A percentile compares a stretch with the other conserved stretches of the same genome.
Evolutionary conservation across 2,329 filamentous ascomycete genomes (phyloP).

Genomic region (Aspergillus viridinutans): DNA sequence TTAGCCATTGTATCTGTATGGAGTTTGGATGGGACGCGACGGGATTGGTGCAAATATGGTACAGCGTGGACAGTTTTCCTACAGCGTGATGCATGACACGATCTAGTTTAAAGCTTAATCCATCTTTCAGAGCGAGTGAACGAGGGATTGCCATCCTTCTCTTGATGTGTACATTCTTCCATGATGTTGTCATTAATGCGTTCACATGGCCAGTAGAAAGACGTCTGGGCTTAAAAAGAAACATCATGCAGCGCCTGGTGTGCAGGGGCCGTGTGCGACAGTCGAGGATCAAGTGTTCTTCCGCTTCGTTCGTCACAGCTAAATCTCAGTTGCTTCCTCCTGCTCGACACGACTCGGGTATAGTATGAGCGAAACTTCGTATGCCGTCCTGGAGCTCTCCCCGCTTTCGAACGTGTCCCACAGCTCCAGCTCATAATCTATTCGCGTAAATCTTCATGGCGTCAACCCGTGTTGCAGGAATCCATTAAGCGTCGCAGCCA

Average conservation of each 20-base stretch:
- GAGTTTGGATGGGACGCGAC: neutral
- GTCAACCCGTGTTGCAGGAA: constrained; percentile 10
- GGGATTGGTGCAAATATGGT: neutral
- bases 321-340: neutral
- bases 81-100: neutral
- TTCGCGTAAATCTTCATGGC: constrained; percentile 4
- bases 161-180: neutral
- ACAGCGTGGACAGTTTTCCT: neutral
- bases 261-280: neutral
- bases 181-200: constrained; percentile 8
- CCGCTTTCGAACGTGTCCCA: neutral
- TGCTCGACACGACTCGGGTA: neutral
- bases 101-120: neutral
- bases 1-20: neutral
- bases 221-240: neutral
- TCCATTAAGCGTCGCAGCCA: constrained; percentile 43
- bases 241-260: neutral
- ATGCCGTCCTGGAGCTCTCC: neutral
- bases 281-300: neutral
- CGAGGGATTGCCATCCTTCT: neutral
- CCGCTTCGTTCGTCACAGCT: neutral
- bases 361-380: neutral
- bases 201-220: constrained; percentile 5
- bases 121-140: neutral
- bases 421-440: neutral